A percentile compares a stretch with the other conserved stretches of the same genome.
phyloP scores from a whole-genome alignment of 139 green algal genomes.

The Chlamydomonas applanata region DNA sequence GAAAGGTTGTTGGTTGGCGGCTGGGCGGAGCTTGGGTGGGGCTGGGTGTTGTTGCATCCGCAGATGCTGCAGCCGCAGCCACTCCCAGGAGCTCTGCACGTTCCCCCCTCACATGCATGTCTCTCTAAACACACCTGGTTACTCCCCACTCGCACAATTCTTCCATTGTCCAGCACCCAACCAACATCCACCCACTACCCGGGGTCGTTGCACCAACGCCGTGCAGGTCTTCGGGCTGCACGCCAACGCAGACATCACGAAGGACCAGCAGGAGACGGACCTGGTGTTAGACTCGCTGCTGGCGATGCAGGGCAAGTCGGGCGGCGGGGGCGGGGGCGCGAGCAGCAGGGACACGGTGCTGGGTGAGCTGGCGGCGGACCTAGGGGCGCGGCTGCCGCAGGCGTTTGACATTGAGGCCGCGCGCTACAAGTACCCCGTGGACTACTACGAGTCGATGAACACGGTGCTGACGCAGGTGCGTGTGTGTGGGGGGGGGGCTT shows the following conservation, averaged over 20 bases:
- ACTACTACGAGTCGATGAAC: constrained; percentile 83
- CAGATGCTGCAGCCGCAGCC: too few relatives aligned
- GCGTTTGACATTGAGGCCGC: constrained; percentile 75
- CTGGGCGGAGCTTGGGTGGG: too few relatives aligned
- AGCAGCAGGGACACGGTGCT: constrained; percentile 59
- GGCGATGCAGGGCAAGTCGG: constrained; percentile 11
- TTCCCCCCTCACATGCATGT: too few relatives aligned
- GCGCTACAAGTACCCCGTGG: constrained; percentile 65
- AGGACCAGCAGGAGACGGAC: constrained; percentile 73
- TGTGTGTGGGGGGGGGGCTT: not conserved
- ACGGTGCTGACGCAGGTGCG: constrained; percentile 68
- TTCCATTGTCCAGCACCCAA: not conserved
- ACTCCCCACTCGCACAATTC: not conserved
- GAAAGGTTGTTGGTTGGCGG: too few relatives aligned
- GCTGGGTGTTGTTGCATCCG: too few relatives aligned
- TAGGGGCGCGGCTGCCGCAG: constrained; percentile 46
- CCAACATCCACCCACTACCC: not conserved
- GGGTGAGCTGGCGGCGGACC: constrained; percentile 57
- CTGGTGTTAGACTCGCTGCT: constrained; percentile 48
- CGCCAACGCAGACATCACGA: constrained; percentile 80
- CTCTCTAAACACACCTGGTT: too few relatives aligned
- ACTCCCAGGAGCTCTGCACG: too few relatives aligned
- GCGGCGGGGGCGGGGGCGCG: constrained; percentile 25
- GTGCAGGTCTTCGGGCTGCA: constrained; percentile 81
- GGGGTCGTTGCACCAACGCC: constrained; percentile 38